phyloP scores from a whole-genome alignment of 1,284 basidiomycete species.

The Trametes hirsuta region DNA sequence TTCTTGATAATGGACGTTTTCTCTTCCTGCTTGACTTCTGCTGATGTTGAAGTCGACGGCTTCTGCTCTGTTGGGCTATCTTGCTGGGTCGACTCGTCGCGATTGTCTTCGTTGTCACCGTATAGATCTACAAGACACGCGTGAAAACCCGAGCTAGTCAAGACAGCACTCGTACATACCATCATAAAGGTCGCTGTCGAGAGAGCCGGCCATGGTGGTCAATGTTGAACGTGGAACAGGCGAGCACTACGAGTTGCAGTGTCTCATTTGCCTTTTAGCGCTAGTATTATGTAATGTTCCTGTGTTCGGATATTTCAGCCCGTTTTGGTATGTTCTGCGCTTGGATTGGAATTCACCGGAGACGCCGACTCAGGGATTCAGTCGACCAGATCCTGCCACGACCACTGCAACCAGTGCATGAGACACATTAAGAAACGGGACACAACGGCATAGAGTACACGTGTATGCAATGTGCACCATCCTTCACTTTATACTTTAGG shows the following conservation, averaged over 20 bases:
- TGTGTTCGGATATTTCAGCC: background rate
- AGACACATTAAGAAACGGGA: too few species aligned
- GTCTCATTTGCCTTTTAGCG: conserved; percentile 3
- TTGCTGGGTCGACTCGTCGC: conserved; percentile 18
- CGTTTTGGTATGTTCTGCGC: background rate
- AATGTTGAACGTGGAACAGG: conserved; percentile 3
- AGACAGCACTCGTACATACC: background rate
- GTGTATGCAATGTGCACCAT: background rate
- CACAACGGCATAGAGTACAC: background rate
- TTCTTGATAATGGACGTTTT: conserved; percentile 14
- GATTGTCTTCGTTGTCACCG: conserved; percentile 29
- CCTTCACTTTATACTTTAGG: background rate
- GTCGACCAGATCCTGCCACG: too few species aligned
- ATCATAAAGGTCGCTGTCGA: conserved; percentile 33
- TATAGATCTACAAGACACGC: conserved; percentile 23
- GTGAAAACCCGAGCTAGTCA: background rate
- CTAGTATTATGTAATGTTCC: conserved; percentile 7
- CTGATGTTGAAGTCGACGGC: background rate
- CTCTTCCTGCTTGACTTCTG: conserved; percentile 20
- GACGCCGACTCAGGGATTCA: too few species aligned
- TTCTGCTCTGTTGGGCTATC: conserved; percentile 12
- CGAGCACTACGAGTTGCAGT: background rate
- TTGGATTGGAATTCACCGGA: background rate
- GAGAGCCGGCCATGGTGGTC: conserved; percentile 26
- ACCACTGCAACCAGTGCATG: background rate